phyloP scores from a whole-genome alignment of 176 grass and related monocot genomes.

The Echinochloa phyllopogon region DNA sequence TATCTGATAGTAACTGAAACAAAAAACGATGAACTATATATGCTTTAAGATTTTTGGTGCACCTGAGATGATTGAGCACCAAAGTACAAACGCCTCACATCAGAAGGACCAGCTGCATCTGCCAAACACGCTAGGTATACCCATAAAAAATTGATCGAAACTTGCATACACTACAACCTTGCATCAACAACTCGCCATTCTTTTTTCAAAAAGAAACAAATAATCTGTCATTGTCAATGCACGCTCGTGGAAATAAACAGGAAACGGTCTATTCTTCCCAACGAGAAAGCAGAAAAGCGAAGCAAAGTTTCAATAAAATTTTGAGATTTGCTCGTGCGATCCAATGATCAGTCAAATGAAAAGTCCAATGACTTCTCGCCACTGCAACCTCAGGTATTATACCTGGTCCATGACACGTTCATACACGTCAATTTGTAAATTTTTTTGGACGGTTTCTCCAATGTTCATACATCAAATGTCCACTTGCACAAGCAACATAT shows the following conservation, averaged over 20 bases:
- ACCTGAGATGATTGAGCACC: conserved; percentile 9
- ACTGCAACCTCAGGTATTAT: background rate
- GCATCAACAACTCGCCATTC: background rate
- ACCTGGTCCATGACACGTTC: background rate
- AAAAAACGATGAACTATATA: background rate
- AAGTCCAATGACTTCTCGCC: background rate
- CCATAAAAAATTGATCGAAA: background rate
- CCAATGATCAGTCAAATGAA: background rate
- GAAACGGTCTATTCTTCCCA: background rate
- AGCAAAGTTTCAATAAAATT: background rate
- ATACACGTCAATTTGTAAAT: background rate
- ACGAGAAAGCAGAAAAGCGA: background rate
- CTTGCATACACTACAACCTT: background rate
- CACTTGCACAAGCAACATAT: background rate
- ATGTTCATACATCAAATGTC: background rate
- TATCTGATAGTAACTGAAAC: background rate
- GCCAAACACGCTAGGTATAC: background rate
- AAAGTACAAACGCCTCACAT: background rate
- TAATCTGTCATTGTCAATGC: background rate
- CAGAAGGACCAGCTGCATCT: background rate
- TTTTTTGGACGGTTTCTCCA: background rate
- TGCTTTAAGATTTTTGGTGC: background rate
- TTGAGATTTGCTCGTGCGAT: conserved; percentile 9
- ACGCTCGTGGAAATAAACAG: background rate
- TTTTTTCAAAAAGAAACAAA: background rate